A percentile compares a stretch with the other conserved stretches of the same genome.
These are phyloP conservation scores for Ganoderma meredithae DNA, from an alignment of 1,284 basidiomycete species.

Conservation along the genomic window DNA sequence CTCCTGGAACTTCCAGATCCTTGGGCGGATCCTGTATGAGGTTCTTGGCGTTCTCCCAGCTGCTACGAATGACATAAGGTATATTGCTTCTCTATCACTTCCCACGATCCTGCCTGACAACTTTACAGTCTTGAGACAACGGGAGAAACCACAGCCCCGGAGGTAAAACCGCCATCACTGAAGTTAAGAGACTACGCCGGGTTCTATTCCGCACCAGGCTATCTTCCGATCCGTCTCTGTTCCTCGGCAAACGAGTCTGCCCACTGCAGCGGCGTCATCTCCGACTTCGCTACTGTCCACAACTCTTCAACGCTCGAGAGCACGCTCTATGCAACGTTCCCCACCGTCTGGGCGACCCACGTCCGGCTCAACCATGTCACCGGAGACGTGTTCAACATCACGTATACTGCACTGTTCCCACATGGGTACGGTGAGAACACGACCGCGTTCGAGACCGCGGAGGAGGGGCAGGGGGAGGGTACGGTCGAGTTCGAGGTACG, in stretches of 20 bases:
- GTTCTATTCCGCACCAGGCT: slow-evolving; percentile 13
- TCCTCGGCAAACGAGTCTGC: background rate
- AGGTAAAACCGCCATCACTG: slow-evolving; percentile 11
- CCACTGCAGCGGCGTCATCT: slow-evolving; percentile 14
- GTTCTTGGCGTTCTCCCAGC: slow-evolving; percentile 18
- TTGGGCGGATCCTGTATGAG: slow-evolving; percentile 26
- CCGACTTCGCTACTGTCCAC: slow-evolving; percentile 8
- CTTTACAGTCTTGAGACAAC: background rate
- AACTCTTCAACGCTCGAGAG: slow-evolving; percentile 3
- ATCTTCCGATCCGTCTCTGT: slow-evolving; percentile 14
- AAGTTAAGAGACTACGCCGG: slow-evolving; percentile 10
- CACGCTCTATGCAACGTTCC: slow-evolving; percentile 32
- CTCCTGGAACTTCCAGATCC: slow-evolving; percentile 38
- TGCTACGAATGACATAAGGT: background rate
- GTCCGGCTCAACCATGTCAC: slow-evolving; percentile 31
- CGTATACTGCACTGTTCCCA: slow-evolving; percentile 36
- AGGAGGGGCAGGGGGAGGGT: slow-evolving; percentile 27
- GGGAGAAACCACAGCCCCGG: background rate
- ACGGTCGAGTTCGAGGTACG: slow-evolving; percentile 34
- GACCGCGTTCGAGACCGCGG: slow-evolving; percentile 37
- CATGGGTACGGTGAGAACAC: slow-evolving; percentile 37
- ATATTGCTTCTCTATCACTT: background rate
- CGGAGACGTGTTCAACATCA: slow-evolving; percentile 33
- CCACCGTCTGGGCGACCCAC: slow-evolving; percentile 36
- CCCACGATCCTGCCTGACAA: background rate